Evolutionary conservation across 148 eudicot genomes (phyloP), one percentile per base, ranked within the genome.

Genomic region (Silene uniflora): DNA sequence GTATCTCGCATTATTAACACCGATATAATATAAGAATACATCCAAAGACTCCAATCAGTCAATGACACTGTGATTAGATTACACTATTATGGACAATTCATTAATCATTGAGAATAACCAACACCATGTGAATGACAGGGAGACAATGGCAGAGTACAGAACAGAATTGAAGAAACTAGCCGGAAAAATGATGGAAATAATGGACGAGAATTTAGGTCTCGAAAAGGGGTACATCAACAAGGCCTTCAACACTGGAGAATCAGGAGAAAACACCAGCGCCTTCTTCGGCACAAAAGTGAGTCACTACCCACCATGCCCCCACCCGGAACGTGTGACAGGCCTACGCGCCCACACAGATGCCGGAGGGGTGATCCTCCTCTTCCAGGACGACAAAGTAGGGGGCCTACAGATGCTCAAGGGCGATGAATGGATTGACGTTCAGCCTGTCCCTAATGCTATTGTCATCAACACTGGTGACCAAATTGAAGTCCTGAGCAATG

Each of bases 281-380:
- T 91, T 91, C 68, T 94, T 94, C n/a, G 98, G 98, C 19, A 94
- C 98, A 56, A 94, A 94, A 80, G 93, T 94, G 29, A 89, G 93
- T 86, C 97, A 91, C 79, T 94, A 91, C 83, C 98, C 98, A 32
- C 95, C 97, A 5, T 91, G 98, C 69, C 93, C 97, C 6, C 79
- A 82, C 39, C 98, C 98, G 0, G 97, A 92, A 10, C 80, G 29
- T 54, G 89, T 91, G 72, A 80, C 54, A 0, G 97, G 88, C 6
- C 89, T 94, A 13, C 83, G 98, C 5, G 96, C 97, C 32, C 98
- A 94, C 89, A 94, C 97, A 1, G 98, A 94, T 22, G 98, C 98
- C 0, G 98, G 98, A 2, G 98, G 98, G 0, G 87, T 94, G 7
- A 87, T 94, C 81, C 82, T 91, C n/a, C 93, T 94, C 69, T 89